Evolutionary conservation across 495 filamentous ascomycete species (phyloP).

Genomic region (Daldinia bambusicola): DNA sequence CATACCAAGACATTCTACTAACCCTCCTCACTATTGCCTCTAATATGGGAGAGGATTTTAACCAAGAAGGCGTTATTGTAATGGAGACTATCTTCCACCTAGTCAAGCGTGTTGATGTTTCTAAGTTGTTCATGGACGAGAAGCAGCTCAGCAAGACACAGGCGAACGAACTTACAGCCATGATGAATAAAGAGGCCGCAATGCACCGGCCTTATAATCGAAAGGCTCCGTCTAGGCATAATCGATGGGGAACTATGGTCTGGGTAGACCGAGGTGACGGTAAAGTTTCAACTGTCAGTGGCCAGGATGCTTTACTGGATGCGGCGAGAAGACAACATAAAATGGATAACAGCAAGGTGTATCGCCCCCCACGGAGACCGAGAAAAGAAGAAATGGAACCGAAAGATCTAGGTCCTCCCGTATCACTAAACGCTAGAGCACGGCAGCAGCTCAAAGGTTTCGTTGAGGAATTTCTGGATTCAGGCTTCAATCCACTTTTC

Average conservation of each 20-base stretch:
- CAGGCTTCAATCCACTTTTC: slow-evolving; percentile 95
- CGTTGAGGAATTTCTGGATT: slow-evolving; percentile 94
- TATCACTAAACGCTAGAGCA: slow-evolving; percentile 72
- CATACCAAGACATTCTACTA: slow-evolving; percentile 88
- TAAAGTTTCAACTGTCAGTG: slow-evolving; percentile 84
- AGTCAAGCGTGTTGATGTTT: slow-evolving; percentile 86
- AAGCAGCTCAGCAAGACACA: slow-evolving; percentile 70
- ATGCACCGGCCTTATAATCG: slow-evolving; percentile 81
- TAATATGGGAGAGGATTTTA: slow-evolving; percentile 92
- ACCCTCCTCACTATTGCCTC: slow-evolving; percentile 86
- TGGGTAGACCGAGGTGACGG: slow-evolving; percentile 92
- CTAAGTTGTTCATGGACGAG: slow-evolving; percentile 87
- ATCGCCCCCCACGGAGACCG: slow-evolving; percentile 77
- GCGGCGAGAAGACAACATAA: slow-evolving; percentile 77
- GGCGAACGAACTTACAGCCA: slow-evolving; percentile 74
- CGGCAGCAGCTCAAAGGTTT: slow-evolving; percentile 79
- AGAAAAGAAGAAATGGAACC: slow-evolving; percentile 71
- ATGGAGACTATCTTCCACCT: slow-evolving; percentile 93
- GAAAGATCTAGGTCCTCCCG: slow-evolving; percentile 79
- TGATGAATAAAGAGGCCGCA: slow-evolving; percentile 82
- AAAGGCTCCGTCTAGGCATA: slow-evolving; percentile 87
- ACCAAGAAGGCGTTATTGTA: slow-evolving; percentile 82
- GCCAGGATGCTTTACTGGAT: slow-evolving; percentile 83
- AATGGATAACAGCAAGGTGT: slow-evolving; percentile 93
- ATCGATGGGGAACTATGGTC: slow-evolving; percentile 95